Base-by-base conservation (phyloP, 805 yeast species). In the Saccharomycopsis microspora region DNA sequence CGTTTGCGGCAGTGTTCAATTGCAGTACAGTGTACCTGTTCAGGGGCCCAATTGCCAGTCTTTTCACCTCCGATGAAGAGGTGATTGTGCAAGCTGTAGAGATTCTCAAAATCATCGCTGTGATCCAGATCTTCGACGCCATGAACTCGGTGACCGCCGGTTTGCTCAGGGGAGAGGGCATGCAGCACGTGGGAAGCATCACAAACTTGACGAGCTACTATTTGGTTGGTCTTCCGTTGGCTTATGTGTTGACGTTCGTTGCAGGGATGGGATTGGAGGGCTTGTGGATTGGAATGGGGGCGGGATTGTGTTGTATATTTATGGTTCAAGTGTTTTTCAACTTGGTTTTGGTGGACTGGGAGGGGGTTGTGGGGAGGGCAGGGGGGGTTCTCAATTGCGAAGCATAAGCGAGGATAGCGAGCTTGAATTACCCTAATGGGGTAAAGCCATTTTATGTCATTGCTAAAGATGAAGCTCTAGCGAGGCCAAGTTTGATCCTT, bases 101-200 rank as follows among this genome's bases (percentile, higher is more conserved):
- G 29, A 72, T 82, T 31, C 65, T 83, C 64, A 78, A 84, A 60
- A 64, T 80, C 41, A 74, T 80, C 42, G 84, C 88, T 1, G 57
- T 76, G 33, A 81, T 80, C 74, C 89, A 83, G 64, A 63, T 84
- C 30, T 75, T 75, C 47, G 93, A 84, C 61, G 80, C 81, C 7
- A 64, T 78, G 57, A 75, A 81, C 53, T 84, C 86, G 10, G 78
- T 81, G 43, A 75, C 84, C 1, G 88, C 86, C 10, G 90, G 90
- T 10, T 72, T 85, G 51, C 66, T 84, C 46, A 71, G 93, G 59
- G 90, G 90, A 4, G 89, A 82, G 64, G 90, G 90, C 10, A 76
- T 76, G 61, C 82, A 81, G 40, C 74, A 71, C 56, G 71, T 80
- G 36, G 82, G 83, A 0, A 82, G 83, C 2, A 69, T 70, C 45